A percentile compares a stretch with the other conserved stretches of the same genome.
Conservation (phyloP, 805 yeast species). For the Hagleromyces aurorensis region DNA sequence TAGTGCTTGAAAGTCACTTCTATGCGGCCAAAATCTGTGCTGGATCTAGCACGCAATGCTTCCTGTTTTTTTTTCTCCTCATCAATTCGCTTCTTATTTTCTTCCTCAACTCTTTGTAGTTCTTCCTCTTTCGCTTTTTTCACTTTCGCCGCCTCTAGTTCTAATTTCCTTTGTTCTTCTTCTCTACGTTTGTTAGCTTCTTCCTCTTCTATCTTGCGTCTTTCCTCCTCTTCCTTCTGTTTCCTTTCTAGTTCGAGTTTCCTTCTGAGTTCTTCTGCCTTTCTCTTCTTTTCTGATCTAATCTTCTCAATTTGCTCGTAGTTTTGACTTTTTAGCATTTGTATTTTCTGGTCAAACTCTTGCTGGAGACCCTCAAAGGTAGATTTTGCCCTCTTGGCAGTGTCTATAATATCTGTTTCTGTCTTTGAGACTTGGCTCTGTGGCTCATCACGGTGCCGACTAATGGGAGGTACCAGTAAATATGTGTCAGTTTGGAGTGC, state of each 20-base stretch:
- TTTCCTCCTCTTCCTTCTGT: conserved; percentile 8
- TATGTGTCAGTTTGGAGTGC: conserved; percentile 2
- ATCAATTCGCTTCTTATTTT: conserved; percentile 10
- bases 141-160: conserved; percentile 24
- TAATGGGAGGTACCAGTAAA: not conserved
- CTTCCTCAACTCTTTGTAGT: conserved; percentile 15
- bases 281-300: conserved; percentile 6
- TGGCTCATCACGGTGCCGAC: too few species aligned
- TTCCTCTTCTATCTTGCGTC: conserved; percentile 13
- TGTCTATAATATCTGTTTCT: too few species aligned
- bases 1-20: conserved; percentile 41
- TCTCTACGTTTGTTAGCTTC: conserved; percentile 12
- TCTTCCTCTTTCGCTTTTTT: conserved; percentile 15
- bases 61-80: conserved; percentile 11
- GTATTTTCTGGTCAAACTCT: not conserved
- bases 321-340: not conserved
- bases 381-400: too few species aligned
- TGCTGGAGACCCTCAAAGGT: too few species aligned
- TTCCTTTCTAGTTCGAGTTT: conserved; percentile 5
- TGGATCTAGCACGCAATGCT: conserved; percentile 15
- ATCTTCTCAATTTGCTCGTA: conserved; percentile 5
- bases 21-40: conserved; percentile 29
- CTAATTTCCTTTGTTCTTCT: conserved; percentile 10
- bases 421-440: too few species aligned
- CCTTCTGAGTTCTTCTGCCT: conserved; percentile 11